phyloP scores from a whole-genome alignment of 2,329 filamentous ascomycete genomes.

The Penicillium sp. region DNA sequence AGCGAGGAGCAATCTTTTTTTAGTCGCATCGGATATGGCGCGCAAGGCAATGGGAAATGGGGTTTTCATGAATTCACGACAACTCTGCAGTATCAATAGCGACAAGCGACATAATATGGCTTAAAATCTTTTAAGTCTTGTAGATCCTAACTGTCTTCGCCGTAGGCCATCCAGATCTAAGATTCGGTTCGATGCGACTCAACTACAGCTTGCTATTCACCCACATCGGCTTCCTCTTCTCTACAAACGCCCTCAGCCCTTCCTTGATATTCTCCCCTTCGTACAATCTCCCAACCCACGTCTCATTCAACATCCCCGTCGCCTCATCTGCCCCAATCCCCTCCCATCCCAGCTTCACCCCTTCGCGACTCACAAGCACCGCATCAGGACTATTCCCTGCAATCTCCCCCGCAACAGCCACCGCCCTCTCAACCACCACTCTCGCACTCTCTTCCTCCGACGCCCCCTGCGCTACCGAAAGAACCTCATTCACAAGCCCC shows the following conservation, averaged over 20 bases:
- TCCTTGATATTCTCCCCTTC: conserved; percentile 71
- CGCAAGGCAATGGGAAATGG: conserved; percentile 27
- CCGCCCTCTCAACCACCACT: conserved; percentile 43
- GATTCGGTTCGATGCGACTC: background rate
- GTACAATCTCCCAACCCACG: conserved; percentile 59
- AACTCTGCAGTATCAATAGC: conserved; percentile 16
- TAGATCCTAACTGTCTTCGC: too few relatives aligned
- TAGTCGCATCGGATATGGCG: conserved; percentile 33
- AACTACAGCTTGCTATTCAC: conserved; percentile 38
- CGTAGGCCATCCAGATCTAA: too few relatives aligned
- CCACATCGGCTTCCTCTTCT: conserved; percentile 70
- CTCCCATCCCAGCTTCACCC: conserved; percentile 71
- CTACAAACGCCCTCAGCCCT: conserved; percentile 71
- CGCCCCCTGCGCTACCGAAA: conserved; percentile 14
- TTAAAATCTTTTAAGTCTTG: too few relatives aligned
- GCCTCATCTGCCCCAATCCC: conserved; percentile 62
- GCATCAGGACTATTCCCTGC: conserved; percentile 69
- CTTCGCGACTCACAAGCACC: conserved; percentile 70
- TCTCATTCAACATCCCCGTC: conserved; percentile 57
- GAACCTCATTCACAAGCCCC: conserved; percentile 62
- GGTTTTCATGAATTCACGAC: conserved; percentile 20
- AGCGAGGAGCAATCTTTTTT: conserved; percentile 19
- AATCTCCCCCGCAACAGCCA: conserved; percentile 61
- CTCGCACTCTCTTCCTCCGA: conserved; percentile 16
- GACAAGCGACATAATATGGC: conserved; percentile 8